Evolutionary conservation across 257 asterid genomes (phyloP), one percentile per base, ranked within the genome.

Genomic region (Jaltomata sinuosa): DNA sequence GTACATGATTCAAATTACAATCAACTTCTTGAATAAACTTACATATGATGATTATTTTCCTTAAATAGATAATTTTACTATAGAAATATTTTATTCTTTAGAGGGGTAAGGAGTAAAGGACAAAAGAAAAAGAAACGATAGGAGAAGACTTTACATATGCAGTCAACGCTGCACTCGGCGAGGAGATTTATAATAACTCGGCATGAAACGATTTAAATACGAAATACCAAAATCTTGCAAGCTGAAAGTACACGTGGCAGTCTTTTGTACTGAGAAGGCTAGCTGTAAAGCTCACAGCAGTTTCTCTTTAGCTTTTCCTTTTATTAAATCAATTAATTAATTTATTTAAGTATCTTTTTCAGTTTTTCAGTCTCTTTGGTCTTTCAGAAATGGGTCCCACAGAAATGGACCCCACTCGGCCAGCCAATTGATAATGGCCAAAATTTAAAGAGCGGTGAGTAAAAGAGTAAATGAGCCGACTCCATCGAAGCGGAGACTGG

Each of bases 221-320:
- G 2, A 29, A 82, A 3, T 61, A 10, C 29, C 49, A 32, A 36
- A 15, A 36, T 21, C 8, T 18, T 32, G 34, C 52, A 83, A 85
- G 87, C 84, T 84, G 85, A 83, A 34, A 36, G 25, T 3, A 74
- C 81, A 89, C 87, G 89, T 89, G 86, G 85, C 86, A 1, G 18
- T 21, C 79, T 2, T 1, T 18, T 18, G 38, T 15, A 65, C 42
- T 12, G 11, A 55, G 29, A 61, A 31, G 31, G 38, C 67, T 42
- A 47, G 80, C 57, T 69, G 89, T 82, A 36, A 83, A 19, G 11
- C 27, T 15, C 86, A 64, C 65, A 77, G 64, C 32, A 19, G 50
- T 57, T 54, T 68, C 76, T 11, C 34, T 42, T 53, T 40, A 40
- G 29, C 78, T 16, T 52, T 25, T 32, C 22, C 38, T 57, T 11